A percentile compares a stretch with the other conserved stretches of the same genome.
These are phyloP conservation scores for Colletotrichum endophyticum DNA, from an alignment of 2,329 filamentous ascomycete species.

Conservation along the genomic window DNA sequence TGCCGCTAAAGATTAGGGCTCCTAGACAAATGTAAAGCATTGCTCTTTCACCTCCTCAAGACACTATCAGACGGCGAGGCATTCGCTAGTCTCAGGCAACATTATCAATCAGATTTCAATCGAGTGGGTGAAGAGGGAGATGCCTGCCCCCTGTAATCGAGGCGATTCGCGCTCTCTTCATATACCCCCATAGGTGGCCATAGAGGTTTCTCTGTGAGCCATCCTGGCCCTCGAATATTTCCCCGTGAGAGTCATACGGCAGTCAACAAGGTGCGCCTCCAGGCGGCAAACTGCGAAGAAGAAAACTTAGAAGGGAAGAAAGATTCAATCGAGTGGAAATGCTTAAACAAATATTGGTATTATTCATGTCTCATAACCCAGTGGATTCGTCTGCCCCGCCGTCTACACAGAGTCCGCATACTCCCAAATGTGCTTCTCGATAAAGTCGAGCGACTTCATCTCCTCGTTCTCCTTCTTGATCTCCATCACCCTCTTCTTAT, in stretches of 20 bases:
- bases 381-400: background rate
- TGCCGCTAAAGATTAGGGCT: background rate
- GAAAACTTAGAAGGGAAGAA: no score
- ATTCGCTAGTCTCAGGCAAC: no score
- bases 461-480: constrained; percentile 37
- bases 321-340: background rate
- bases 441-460: constrained; percentile 20
- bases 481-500: constrained; percentile 33
- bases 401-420: background rate
- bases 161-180: no score
- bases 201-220: no score
- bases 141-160: no score
- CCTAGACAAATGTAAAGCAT: background rate
- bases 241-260: no score
- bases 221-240: no score
- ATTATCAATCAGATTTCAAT: background rate
- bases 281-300: no score
- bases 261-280: no score
- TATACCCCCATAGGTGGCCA: no score
- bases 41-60: background rate
- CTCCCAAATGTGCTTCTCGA: constrained; percentile 22
- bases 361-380: background rate
- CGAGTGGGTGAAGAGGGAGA: no score
- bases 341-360: background rate
- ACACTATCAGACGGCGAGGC: background rate